Base-by-base conservation (phyloP, 2,329 filamentous ascomycete species). In the Beauveria sp. region DNA sequence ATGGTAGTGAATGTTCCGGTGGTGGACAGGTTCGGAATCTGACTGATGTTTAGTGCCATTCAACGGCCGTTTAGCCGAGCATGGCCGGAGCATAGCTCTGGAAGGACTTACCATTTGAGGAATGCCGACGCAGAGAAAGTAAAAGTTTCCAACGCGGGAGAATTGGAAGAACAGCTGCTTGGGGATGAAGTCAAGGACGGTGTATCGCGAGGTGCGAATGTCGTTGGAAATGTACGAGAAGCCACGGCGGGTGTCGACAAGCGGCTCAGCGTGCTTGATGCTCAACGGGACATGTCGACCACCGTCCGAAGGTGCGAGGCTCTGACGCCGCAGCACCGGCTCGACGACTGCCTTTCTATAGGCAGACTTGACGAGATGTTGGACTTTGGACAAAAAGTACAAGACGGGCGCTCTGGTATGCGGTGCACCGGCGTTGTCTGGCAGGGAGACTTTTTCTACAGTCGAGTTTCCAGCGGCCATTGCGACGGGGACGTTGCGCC, bases 81-180 rank as follows among this genome's bases (percentile, higher is more conserved):
- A 18, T 28, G 22, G 7, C 20, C 24, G 8, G 91, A 55, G 31
- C n/a, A 10, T 18, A n/a, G 20, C 14, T 40, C 22, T 34, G 20
- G 38, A 7, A 26, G 14, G 34, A 49, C 70, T 42, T 65, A 76
- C 74, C 76, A 90, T 91, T 74, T 96, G 91, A 55, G 93, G 81
- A 64, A 96, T 87, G 49, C 90, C 90, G 65, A 96, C 86, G 67
- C 90, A 87, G 61, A 96, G 80, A 73, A 96, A 96, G 74, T 96
- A 85, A 69, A 96, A 95, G 74, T 96, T 96, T 66, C 89, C 89
- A 53, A 96, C 76, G 64, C 93, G 89, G 8, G 90, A 90, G 70
- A 95, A 95, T 69, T 96, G 91, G 60, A 91, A 92, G 63, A 93
- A 82, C 18, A 96, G 73, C 71, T 96, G 92, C 65, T 91, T 90